Percentiles rank a stretch among this genome's conserved stretches.
Evolutionary conservation across 148 eudicot genomes (phyloP).

Genomic region (Camellia japonica): DNA sequence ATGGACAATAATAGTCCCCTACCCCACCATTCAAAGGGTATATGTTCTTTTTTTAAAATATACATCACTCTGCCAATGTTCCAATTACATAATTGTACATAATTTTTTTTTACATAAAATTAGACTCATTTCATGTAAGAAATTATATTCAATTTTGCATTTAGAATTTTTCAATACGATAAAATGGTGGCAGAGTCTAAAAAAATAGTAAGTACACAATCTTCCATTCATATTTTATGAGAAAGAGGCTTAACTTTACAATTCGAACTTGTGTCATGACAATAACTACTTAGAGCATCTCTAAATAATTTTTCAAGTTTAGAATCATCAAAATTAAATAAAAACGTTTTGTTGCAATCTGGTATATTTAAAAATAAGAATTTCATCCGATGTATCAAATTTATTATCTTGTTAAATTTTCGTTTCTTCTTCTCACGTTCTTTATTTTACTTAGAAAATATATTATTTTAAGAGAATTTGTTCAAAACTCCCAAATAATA

Average conservation of each 20-base stretch:
- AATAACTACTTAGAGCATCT: no score
- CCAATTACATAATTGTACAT: neutral
- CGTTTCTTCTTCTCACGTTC: neutral
- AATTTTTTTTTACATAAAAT: no score
- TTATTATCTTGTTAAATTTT: no score
- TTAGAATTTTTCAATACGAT: no score
- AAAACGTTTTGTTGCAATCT: neutral
- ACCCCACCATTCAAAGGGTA: neutral
- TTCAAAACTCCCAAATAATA: neutral
- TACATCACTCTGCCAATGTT: neutral
- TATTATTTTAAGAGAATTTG: no score
- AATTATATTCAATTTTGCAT: neutral
- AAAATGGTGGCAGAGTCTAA: neutral
- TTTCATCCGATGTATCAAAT: neutral
- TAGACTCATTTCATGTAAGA: no score
- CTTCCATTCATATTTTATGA: neutral
- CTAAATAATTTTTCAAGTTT: no score
- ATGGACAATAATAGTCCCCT: neutral
- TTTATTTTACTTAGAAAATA: no score
- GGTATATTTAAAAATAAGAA: no score
- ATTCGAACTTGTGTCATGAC: no score
- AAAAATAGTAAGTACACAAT: no score
- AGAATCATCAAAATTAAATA: neutral
- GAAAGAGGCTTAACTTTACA: neutral
- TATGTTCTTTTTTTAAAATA: no score